These are phyloP conservation scores for Pholiota adiposa DNA, from an alignment of 1,284 basidiomycete genomes.

Conservation along the genomic window DNA sequence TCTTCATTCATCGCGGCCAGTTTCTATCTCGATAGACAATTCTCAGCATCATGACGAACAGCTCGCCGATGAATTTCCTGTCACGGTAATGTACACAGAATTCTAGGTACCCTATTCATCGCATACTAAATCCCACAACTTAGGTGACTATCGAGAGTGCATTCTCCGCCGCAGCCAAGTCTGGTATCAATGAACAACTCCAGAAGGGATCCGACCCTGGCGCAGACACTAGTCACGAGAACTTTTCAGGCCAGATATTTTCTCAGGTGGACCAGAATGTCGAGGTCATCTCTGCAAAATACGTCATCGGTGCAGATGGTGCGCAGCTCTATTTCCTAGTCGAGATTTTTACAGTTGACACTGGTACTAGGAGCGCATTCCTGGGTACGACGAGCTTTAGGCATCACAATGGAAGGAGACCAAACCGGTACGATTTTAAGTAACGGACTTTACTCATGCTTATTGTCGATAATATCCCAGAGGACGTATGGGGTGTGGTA, in stretches of 20 bases:
- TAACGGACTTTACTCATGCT: too few species aligned
- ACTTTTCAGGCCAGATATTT: too few species aligned
- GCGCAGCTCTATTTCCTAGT: too few species aligned
- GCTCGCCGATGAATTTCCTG: background rate
- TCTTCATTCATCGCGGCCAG: slow-evolving; percentile 6
- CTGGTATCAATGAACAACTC: too few species aligned
- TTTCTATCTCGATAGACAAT: slow-evolving; percentile 3
- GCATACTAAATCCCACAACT: too few species aligned
- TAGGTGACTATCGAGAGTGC: background rate
- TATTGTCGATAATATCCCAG: background rate
- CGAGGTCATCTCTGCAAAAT: background rate
- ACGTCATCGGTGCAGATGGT: background rate
- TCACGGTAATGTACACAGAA: slow-evolving; percentile 10
- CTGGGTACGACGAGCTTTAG: slow-evolving; percentile 27
- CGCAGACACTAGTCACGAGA: background rate
- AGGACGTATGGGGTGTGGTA: slow-evolving; percentile 28
- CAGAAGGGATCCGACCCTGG: too few species aligned
- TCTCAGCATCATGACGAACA: too few species aligned
- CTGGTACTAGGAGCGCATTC: slow-evolving; percentile 16
- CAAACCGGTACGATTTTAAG: slow-evolving; percentile 20
- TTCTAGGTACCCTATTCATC: too few species aligned
- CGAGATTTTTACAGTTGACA: too few species aligned
- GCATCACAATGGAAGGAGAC: slow-evolving; percentile 29
- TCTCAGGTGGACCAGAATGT: too few species aligned
- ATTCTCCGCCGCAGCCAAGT: too few species aligned